These are phyloP conservation scores for Monosporascus sp. DNA, from an alignment of 2,329 filamentous ascomycete species.

Conservation along the genomic window DNA sequence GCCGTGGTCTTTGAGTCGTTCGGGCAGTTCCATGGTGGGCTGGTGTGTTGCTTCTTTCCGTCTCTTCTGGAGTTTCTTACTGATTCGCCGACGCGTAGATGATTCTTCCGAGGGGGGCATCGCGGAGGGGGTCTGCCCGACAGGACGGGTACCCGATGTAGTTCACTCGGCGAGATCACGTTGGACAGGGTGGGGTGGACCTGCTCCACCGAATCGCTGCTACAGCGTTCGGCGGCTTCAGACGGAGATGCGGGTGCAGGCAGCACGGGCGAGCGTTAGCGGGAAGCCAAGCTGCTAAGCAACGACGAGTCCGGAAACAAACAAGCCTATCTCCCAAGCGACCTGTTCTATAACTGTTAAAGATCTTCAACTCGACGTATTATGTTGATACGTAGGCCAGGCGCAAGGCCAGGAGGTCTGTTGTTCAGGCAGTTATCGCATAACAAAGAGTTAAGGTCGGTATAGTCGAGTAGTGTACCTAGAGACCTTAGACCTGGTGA, in stretches of 20 bases:
- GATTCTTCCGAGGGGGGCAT: constrained; percentile 24
- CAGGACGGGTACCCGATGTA: constrained; percentile 3
- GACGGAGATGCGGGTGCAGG: constrained; percentile 3
- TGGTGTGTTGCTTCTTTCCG: constrained; percentile 30
- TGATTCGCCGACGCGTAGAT: constrained; percentile 32
- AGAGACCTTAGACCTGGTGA: no score
- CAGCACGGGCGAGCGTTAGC: constrained; percentile 6
- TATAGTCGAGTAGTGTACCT: no score
- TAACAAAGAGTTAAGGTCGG: no score
- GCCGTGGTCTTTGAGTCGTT: constrained; percentile 42
- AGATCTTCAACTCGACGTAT: no score
- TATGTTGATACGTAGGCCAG: no score
- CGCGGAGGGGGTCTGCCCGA: background rate
- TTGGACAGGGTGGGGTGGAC: constrained; percentile 1
- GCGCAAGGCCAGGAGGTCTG: no score
- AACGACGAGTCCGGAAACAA: no score
- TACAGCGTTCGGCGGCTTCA: background rate
- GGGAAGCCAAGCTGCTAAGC: constrained; percentile 3
- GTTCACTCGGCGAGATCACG: constrained; percentile 1
- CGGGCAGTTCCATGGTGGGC: constrained; percentile 46
- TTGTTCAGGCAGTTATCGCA: no score
- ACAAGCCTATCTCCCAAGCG: no score
- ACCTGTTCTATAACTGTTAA: no score
- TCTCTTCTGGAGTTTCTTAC: constrained; percentile 41
- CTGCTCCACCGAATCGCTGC: constrained; percentile 7